Evolutionary conservation across 2,329 filamentous ascomycete genomes (phyloP).

Genomic region (Alternaria solani): DNA sequence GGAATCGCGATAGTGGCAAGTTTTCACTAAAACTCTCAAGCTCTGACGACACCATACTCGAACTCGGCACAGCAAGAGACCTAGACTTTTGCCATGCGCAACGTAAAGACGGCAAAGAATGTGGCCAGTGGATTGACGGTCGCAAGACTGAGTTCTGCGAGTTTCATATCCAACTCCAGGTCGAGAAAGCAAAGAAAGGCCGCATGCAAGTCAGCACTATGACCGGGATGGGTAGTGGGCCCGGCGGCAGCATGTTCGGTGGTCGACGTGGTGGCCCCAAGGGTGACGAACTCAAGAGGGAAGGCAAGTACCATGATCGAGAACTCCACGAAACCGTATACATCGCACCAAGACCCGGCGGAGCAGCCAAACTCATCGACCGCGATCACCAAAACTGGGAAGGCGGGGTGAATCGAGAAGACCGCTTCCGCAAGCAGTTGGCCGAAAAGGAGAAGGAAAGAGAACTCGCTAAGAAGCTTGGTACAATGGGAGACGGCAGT

Average conservation of each 20-base stretch:
- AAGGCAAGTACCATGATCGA: conserved; percentile 63
- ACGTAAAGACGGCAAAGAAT: conserved; percentile 83
- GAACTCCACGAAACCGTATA: conserved; percentile 62
- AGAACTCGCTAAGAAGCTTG: conserved; percentile 74
- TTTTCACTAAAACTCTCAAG: conserved; percentile 88
- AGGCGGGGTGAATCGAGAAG: conserved; percentile 66
- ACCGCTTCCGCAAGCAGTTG: conserved; percentile 70
- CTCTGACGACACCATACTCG: conserved; percentile 86
- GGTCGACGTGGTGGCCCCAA: conserved; percentile 34
- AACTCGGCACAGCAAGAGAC: conserved; percentile 85
- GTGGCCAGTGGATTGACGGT: conserved; percentile 84
- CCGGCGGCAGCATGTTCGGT: conserved; percentile 43
- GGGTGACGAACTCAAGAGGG: conserved; percentile 37
- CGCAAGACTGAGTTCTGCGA: conserved; percentile 91
- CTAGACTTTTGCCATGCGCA: conserved; percentile 86
- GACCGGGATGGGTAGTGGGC: conserved; percentile 56
- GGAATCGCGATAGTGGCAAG: conserved; percentile 77
- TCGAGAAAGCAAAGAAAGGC: conserved; percentile 72
- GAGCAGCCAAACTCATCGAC: conserved; percentile 70
- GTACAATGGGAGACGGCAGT: conserved; percentile 66
- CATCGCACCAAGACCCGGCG: conserved; percentile 54
- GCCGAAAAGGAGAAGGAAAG: conserved; percentile 75
- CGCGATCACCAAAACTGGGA: conserved; percentile 59
- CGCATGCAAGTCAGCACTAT: conserved; percentile 83
- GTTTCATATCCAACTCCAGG: conserved; percentile 84